phyloP scores from a whole-genome alignment of 2,329 filamentous ascomycete genomes.

The Aspergillus tubingensis region DNA sequence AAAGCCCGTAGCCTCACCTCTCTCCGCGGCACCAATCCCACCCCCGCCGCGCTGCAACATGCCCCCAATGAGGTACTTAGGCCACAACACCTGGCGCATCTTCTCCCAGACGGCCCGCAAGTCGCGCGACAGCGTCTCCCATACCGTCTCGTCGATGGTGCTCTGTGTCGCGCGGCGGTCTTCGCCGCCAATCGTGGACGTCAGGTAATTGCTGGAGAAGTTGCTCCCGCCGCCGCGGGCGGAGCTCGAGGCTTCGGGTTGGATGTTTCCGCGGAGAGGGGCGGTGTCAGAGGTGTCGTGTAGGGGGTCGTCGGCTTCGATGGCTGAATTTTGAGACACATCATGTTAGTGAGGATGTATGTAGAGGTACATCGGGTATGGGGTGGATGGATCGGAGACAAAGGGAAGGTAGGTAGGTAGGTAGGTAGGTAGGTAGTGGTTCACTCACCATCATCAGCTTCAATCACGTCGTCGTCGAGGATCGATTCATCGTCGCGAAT shows the following conservation, averaged over 20 bases:
- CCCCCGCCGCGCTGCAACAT: slow-evolving; percentile 62
- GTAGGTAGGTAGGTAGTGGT: slow-evolving; percentile 8
- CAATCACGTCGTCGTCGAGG: slow-evolving; percentile 72
- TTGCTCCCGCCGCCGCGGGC: slow-evolving; percentile 39
- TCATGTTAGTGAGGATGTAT: not conserved
- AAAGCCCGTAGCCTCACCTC: slow-evolving; percentile 54
- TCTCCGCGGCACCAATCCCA: slow-evolving; percentile 56
- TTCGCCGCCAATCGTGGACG: slow-evolving; percentile 86
- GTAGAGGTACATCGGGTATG: not conserved
- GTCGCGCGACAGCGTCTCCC: slow-evolving; percentile 94
- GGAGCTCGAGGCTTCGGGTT: slow-evolving; percentile 54
- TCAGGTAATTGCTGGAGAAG: slow-evolving; percentile 82
- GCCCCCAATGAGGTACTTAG: slow-evolving; percentile 82
- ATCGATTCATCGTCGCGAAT: slow-evolving; percentile 63
- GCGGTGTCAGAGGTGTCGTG: slow-evolving; percentile 69
- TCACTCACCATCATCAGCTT: slow-evolving; percentile 74
- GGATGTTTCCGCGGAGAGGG: slow-evolving; percentile 82
- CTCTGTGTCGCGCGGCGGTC: slow-evolving; percentile 86
- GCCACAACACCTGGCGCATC: slow-evolving; percentile 95
- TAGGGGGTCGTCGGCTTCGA: slow-evolving; percentile 90
- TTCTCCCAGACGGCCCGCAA: slow-evolving; percentile 94
- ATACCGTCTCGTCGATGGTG: slow-evolving; percentile 96
- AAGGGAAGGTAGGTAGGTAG: not conserved
- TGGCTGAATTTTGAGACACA: slow-evolving; percentile 53
- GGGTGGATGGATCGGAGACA: slow-evolving; percentile 1